These are phyloP conservation scores for Tricholoma bakamatsutake DNA, from an alignment of 768 basidiomycete genomes.

Conservation along the genomic window DNA sequence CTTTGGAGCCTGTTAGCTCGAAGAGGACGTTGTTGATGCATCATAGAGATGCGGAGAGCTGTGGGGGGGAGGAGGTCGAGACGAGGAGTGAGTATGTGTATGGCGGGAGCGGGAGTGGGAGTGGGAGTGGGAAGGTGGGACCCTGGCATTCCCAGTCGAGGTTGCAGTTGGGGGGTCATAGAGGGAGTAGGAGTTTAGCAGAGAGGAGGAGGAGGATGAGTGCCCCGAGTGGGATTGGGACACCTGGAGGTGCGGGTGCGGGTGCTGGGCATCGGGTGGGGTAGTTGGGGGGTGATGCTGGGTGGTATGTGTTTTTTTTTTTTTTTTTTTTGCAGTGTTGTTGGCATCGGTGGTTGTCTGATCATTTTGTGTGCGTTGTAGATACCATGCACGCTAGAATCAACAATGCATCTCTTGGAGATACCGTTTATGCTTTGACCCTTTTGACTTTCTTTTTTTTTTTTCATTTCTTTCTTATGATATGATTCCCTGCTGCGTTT, in stretches of 20 bases:
- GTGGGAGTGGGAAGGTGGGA: neutral
- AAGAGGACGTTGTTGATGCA: slow-evolving; percentile 46
- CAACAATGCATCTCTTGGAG: too few relatives aligned
- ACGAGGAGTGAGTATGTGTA: neutral
- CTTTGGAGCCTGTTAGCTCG: slow-evolving; percentile 51
- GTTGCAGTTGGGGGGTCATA: neutral
- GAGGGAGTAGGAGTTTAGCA: slow-evolving; percentile 10
- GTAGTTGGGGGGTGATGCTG: too few relatives aligned
- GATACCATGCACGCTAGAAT: too few relatives aligned
- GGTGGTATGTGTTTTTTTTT: too few relatives aligned
- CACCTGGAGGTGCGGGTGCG: neutral
- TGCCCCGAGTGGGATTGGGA: slow-evolving; percentile 12
- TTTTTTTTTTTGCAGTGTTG: too few relatives aligned
- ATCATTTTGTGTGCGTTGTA: too few relatives aligned
- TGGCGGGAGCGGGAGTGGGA: neutral
- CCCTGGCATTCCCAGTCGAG: neutral
- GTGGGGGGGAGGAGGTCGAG: slow-evolving; percentile 17
- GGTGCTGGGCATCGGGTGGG: neutral
- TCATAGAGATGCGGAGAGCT: slow-evolving; percentile 21
- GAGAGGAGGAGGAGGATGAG: slow-evolving; percentile 32
- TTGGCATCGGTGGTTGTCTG: too few relatives aligned
- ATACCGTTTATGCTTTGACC: too few relatives aligned
- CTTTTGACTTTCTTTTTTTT: too few relatives aligned
- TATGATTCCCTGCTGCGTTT: too few relatives aligned
- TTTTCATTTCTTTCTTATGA: too few relatives aligned